These are phyloP conservation scores for Naganishia randhawae DNA, from an alignment of 768 basidiomycete genomes.

Conservation along the genomic window DNA sequence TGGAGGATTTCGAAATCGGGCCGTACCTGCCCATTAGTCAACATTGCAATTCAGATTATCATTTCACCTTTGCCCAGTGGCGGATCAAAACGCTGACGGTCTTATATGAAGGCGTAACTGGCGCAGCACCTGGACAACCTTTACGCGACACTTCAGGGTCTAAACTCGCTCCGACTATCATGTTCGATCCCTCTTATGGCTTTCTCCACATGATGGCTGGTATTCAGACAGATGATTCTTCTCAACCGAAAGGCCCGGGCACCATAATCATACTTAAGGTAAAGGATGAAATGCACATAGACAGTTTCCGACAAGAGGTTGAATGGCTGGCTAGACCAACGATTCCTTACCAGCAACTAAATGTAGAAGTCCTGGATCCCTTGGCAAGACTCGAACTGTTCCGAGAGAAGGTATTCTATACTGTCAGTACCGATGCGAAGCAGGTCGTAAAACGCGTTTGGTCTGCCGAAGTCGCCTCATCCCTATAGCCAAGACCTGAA, in stretches of 20 bases:
- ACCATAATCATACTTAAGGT: neutral
- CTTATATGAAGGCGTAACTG: neutral
- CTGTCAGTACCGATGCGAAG: neutral
- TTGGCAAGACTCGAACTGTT: constrained; percentile 1
- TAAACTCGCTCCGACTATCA: constrained; percentile 5
- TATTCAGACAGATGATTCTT: neutral
- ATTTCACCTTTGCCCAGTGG: constrained; percentile 22
- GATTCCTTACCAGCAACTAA: neutral
- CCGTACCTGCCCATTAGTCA: constrained; percentile 16
- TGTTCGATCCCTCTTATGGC: constrained; percentile 22
- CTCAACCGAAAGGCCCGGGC: neutral
- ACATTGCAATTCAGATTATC: constrained; percentile 5
- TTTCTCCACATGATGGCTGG: constrained; percentile 23
- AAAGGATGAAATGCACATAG: neutral
- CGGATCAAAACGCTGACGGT: constrained; percentile 14
- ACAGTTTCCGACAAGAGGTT: neutral
- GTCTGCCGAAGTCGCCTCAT: neutral
- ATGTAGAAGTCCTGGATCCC: neutral
- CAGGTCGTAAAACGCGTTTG: neutral
- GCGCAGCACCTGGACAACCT: neutral
- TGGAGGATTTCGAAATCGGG: constrained; percentile 19
- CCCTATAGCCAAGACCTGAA: neutral
- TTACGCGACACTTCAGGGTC: neutral
- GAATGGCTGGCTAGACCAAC: neutral
- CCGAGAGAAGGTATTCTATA: neutral